Base-by-base conservation (phyloP, 352 stramenopile genomes). In the Pythium aquatile region DNA sequence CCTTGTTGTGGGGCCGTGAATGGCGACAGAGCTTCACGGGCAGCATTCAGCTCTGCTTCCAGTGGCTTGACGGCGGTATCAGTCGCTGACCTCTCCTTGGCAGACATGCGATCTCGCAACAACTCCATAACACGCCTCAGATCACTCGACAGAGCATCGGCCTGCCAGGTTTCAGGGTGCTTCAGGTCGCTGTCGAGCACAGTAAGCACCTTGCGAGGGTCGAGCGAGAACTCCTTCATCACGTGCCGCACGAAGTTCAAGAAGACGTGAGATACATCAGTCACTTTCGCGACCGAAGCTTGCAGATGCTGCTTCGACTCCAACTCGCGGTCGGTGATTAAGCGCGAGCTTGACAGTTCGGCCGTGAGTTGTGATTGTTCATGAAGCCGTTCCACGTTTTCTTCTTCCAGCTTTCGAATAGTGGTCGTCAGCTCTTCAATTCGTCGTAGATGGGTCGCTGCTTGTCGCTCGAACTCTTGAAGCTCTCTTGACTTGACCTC, bases 361-460 rank as follows among this genome's bases (percentile, higher is more conserved):
- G 83, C 71, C n/a, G 69, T 65, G 1, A 88, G 69, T 0, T 73
- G 60, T 3, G 74, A 74, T 2, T 79, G 72, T 37, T 90, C 77
- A 17, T 76, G 11, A 3, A 65, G 28, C 13, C 40, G 52, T 39
- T 62, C 47, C 17, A 70, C 71, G 11, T 73, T 64, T 42, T 86
- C 74, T 14, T 76, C 61, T 63, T 88, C 65, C 49, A 88, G 37
- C 16, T 65, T 73, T 9, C 79, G 58, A 24, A 88, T 32, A 8
- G 51, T 71, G 8, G 71, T 58, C 20, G 79, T 62, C 16, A 87
- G 61, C 16, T 71, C 63, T 16, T 51, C 30, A 32, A 63, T 61
- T 0, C 52, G 63, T 30, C 32, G n/a, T 33, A 14, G 10, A 10
- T 68, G 54, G 13, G 28, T 17, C 1, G 30, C 29, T 24, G 42